Evolutionary conservation across 1,139 yeast genomes (phyloP), one percentile per base, ranked within the genome.

Genomic region (Suhomyces bolitotheri): DNA sequence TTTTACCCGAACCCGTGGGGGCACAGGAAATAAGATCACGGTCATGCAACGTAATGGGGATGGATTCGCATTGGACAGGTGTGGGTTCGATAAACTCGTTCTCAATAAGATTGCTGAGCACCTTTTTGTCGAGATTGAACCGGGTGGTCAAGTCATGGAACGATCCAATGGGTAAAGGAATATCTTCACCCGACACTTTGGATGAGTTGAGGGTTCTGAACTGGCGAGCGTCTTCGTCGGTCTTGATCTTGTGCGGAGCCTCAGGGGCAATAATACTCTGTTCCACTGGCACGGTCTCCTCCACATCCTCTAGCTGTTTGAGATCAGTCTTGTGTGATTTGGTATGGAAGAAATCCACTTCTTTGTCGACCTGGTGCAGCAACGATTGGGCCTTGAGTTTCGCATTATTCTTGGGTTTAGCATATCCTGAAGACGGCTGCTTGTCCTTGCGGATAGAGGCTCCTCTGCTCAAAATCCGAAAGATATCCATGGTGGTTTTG

Each of bases 1-100:
- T 87, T 58, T 88, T 88, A 65, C 96, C 96, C 5, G 95, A 84
- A 48, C 96, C 96, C 0, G 96, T 88, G 26, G 96, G 96, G 0
- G 96, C 96, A 68, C 95, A 85, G 1, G 94, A 95, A 38, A 88
- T 68, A 30, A 88, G 55, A 53, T 88, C 96, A 41, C 92, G 73
- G 16, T 68, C 71, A 33, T 73, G 67, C 33, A 86, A 64, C 22
- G 86, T 64, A 13, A 78, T 65, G 1, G 96, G 96, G 24, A 89
- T 80, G 2, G 87, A 76, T 57, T 88, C 96, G 48, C 90, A 78
- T 64, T 92, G 98, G 47, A 92, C 85, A 2, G 97, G 80, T 0
- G 98, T 92, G 5, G 98, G 98, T 44, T 80, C 86, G 4, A 79
- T 73, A 53, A 89, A 90, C 36, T 81, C 85, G 33, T 81, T 76